Evolutionary conservation across 805 yeast species (phyloP), one percentile per base, ranked within the genome.

Genomic region (Lachancea nothofagi): DNA sequence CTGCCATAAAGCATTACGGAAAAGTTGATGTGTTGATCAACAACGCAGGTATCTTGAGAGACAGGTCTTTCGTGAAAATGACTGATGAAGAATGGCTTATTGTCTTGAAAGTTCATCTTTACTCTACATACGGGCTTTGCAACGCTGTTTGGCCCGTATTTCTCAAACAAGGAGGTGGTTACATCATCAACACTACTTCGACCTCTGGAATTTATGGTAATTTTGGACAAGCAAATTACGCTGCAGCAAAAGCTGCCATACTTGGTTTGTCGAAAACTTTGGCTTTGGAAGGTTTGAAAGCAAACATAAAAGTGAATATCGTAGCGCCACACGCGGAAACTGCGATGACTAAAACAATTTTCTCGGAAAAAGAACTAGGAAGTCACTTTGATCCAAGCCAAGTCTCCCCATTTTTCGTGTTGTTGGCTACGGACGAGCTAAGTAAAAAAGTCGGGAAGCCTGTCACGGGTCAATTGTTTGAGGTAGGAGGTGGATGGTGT

Each of bases 261-360:
- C 66, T 88, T 35, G 96, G 96, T 13, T 74, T 90, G 51, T 75
- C 96, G 29, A 79, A 76, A 64, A 82, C 97, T 30, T 64, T 87
- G 47, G 96, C 97, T 21, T 72, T 85, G 49, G 98, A 90, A 69
- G 98, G 98, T 55, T 78, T 78, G 44, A 86, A 77, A 62, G 60
- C 70, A 55, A 78, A 81, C 57, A 87, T 90, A 51, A 70, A 72
- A 54, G 89, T 79, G 42, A 85, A 89, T 59, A 76, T 78, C 26
- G 80, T 88, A 61, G 97, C 98, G 20, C 98, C 98, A 39, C 96
- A 90, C 61, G 97, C 97, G 21, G 97, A 90, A 57, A 90, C 98
- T 31, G 89, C 94, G 42, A 90, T 90, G 98, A 90, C 98, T 21
- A 75, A 77, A 55, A 83, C 95, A 5, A 80, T 90, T 34, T 84